Evolutionary conservation across 1,284 basidiomycete species (phyloP), one percentile per base, ranked within the genome.

Genomic region (Irpex rosettiformis): DNA sequence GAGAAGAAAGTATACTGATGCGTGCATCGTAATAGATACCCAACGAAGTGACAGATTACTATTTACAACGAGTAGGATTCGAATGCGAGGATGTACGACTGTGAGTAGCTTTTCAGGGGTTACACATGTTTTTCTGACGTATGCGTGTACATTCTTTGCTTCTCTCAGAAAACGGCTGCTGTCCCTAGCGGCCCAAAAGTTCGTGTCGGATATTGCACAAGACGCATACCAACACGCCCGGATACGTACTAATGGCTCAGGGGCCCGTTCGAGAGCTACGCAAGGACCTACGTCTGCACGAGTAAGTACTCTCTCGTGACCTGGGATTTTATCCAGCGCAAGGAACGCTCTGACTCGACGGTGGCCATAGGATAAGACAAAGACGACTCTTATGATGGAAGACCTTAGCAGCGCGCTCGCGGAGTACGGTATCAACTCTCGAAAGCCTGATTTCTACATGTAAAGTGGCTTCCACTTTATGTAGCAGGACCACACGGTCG

Each of bases 221-320:
- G 97, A 99, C 72, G 95, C 97, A 13, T 99, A 94, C 74, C 95
- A 98, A 70, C 97, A 98, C 72, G 96, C 97, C 3, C 90, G 96
- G 25, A 93, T 99, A 67, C 86, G 97, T 56, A 94, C 89, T 2
- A 91, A 89, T 61, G 89, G 89, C 53, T 67, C 84, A 7, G 82
- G 88, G 53, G 88, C 89, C 37, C 81, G 89, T 25, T 78, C 85
- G 18, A 78, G 90, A 33, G 77, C 81, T 3, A 84, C 80, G 63
- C 81, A 83, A 61, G 86, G 85, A 7, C 79, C 83, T 51, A 81
- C 84, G 24, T 80, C 82, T 58, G 75, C 79, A 49, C 85, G 89
- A 77, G 90, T 90, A 56, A 56, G 76, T 71, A 21, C 22, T 40
- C n/a, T 37, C 33, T 10, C 4, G 3, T 11, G 22, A 8, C 28